Evolutionary conservation across 2,329 filamentous ascomycete species (phyloP), one percentile per base, ranked within the genome.

Genomic region (Aspergillus melleus): DNA sequence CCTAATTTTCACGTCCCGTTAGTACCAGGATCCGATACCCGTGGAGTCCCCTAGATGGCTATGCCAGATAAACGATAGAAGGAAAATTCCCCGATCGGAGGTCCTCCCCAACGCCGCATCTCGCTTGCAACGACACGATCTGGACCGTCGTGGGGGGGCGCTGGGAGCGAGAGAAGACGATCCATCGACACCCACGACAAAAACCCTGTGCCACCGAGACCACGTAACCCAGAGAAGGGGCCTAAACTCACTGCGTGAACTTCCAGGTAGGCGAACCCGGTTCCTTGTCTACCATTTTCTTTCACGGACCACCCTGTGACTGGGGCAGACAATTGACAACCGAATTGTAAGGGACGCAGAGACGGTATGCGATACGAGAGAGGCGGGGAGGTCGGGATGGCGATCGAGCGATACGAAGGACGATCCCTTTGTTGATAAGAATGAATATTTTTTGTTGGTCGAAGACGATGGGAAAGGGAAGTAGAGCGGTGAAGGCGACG

Each of bases 191-290:
- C 16, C 24, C 47, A 46, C 12, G 26, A 53, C 50, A 42, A 42
- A 42, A 42, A 42, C 36, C 14, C 36, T 42, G 36, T 42, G 36
- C 36, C 51, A 42, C 30, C 52, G 55, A 61, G 59, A 57, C 52
- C 47, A 54, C 60, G 53, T 44, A 57, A 51, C n/a, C 29, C 46
- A 57, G 42, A 32, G 49, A 42, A 49, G 36, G 36, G 36, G 36
- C 36, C 36, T 42, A 52, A 61, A 85, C 92, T 80, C 90, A 96
- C 93, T 98, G 94, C 80, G 94, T 98, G 83, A 98, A 98, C 86
- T 98, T 98, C 94, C 94, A 98, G 81, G 93, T 98, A 77, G 93
- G 93, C 82, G 91, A 89, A 85, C 88, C 92, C 81, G 90, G 86
- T 83, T 96, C 92, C 83, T 89, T 90, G 87, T 97, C 93, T 84